Evolutionary conservation across 2,329 filamentous ascomycete species (phyloP).

Genomic region (Ophiostoma fasciatum): DNA sequence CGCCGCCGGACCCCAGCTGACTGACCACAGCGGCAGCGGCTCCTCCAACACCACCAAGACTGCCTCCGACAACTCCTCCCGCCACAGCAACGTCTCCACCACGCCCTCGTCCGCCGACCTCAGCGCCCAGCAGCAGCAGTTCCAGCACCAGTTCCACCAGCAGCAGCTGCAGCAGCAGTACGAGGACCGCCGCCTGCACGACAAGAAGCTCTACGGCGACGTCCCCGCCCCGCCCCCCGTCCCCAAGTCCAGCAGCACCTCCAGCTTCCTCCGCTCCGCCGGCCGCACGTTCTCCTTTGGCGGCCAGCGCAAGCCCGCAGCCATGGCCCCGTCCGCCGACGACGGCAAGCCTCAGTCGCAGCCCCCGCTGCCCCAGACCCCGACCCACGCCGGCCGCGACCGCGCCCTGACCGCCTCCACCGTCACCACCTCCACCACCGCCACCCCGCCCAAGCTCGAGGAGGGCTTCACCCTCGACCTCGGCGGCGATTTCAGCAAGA

Average conservation of each 20-base stretch:
- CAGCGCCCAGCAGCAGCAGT: conserved; percentile 15
- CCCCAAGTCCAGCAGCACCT: conserved; percentile 31
- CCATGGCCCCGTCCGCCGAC: too few relatives aligned
- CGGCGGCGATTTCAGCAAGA: conserved; percentile 42
- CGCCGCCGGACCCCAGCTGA: too few relatives aligned
- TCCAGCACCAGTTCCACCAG: conserved; percentile 3
- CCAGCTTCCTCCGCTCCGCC: conserved; percentile 39
- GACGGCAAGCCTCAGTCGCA: too few relatives aligned
- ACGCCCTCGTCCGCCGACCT: conserved; percentile 41
- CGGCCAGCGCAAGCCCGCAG: conserved; percentile 37
- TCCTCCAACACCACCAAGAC: conserved; percentile 47
- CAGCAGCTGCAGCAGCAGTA: conserved; percentile 1
- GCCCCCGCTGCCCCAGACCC: too few relatives aligned
- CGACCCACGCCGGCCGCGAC: conserved; percentile 26
- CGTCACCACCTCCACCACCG: conserved; percentile 36
- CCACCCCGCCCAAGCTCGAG: conserved; percentile 35
- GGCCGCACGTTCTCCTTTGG: conserved; percentile 47
- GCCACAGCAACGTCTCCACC: conserved; percentile 48
- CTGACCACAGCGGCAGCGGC: conserved; percentile 44
- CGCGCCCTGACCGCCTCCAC: conserved; percentile 41
- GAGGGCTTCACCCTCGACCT: conserved; percentile 34
- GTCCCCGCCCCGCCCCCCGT: conserved; percentile 25
- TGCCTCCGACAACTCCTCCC: conserved; percentile 44
- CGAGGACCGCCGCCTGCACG: conserved; percentile 24
- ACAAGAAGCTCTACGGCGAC: conserved; percentile 25